Evolutionary conservation across 2,329 filamentous ascomycete species (phyloP).

Genomic region (Penicillium glabrum): DNA sequence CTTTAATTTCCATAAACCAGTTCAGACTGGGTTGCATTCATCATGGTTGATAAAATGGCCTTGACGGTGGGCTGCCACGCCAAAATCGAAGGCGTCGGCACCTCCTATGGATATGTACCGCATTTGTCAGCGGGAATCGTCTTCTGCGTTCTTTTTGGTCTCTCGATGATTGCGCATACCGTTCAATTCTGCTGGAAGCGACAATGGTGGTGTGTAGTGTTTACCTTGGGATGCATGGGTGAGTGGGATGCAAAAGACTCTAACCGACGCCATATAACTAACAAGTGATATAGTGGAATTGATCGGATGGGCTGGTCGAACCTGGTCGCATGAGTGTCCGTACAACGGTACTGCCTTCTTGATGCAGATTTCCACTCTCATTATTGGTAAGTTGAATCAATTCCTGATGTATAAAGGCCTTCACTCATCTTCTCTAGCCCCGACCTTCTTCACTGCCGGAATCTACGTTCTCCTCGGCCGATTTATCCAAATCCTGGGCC

Average conservation of each 20-base stretch:
- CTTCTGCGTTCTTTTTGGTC: conserved; percentile 34
- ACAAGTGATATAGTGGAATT: conserved; percentile 4
- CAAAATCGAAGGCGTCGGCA: conserved; percentile 23
- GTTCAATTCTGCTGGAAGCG: conserved; percentile 37
- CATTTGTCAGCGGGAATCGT: conserved; percentile 34
- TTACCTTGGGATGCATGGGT: conserved; percentile 39
- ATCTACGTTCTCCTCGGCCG: conserved; percentile 52
- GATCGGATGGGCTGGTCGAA: conserved; percentile 34
- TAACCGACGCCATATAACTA: neutral
- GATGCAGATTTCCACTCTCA: conserved; percentile 21
- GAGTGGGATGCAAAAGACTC: conserved; percentile 7
- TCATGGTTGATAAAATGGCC: conserved; percentile 8
- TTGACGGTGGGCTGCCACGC: conserved; percentile 26
- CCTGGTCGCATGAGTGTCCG: conserved; percentile 49
- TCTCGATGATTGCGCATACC: conserved; percentile 37
- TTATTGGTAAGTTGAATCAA: conserved; percentile 11
- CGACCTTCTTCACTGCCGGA: conserved; percentile 54
- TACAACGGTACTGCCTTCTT: conserved; percentile 45
- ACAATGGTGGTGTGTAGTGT: conserved; percentile 41
- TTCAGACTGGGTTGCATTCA: neutral
- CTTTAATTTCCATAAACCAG: neutral
- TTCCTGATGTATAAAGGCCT: too few species aligned
- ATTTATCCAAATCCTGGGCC: conserved; percentile 48
- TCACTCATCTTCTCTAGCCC: conserved; percentile 27
- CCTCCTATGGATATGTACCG: conserved; percentile 37